A percentile compares a stretch with the other conserved stretches of the same genome.
Conservation (phyloP, 2,329 filamentous ascomycete genomes). For the Pseudogymnoascus sp. region DNA sequence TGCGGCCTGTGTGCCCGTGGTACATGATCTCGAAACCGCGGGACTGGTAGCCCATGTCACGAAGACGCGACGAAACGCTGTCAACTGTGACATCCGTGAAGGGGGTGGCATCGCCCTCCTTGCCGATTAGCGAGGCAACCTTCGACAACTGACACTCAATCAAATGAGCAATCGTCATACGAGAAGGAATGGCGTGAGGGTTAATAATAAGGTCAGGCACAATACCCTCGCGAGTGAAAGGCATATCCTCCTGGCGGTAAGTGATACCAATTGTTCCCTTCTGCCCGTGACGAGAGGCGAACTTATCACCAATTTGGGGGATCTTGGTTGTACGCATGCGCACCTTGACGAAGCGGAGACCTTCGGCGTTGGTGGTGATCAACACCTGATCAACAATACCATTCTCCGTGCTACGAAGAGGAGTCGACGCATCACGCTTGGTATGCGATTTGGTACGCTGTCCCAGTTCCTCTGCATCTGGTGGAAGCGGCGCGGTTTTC, state of each 20-base stretch:
- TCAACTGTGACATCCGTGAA: slow-evolving; percentile 98
- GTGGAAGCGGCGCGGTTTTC: slow-evolving; percentile 90
- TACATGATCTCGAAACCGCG: slow-evolving; percentile 98
- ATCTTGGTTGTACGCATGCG: slow-evolving; percentile 96
- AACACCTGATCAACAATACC: slow-evolving; percentile 93
- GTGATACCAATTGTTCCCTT: slow-evolving; percentile 99
- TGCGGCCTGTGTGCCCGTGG: slow-evolving; percentile 92
- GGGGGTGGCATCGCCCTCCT: slow-evolving; percentile 94
- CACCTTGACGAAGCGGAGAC: slow-evolving; percentile 93
- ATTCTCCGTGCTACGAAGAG: slow-evolving; percentile 88
- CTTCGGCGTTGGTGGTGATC: slow-evolving; percentile 89
- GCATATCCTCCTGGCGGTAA: slow-evolving; percentile 97
- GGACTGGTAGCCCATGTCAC: slow-evolving; percentile 88
- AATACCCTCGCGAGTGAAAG: slow-evolving; percentile 85
- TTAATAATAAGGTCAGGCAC: slow-evolving; percentile 97
- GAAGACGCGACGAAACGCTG: slow-evolving; percentile 76
- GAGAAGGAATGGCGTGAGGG: slow-evolving; percentile 96
- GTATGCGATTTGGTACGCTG: slow-evolving; percentile 84
- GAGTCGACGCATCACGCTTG: slow-evolving; percentile 92
- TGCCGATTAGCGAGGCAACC: slow-evolving; percentile 84
- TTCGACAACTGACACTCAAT: slow-evolving; percentile 98
- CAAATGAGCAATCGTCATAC: slow-evolving; percentile 99
- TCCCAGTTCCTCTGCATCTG: slow-evolving; percentile 87
- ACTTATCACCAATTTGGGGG: slow-evolving; percentile 98
- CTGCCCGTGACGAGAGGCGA: slow-evolving; percentile 96